These are phyloP conservation scores for Leccinum olivaceoglutinosum DNA, from an alignment of 1,284 basidiomycete species.

Conservation along the genomic window DNA sequence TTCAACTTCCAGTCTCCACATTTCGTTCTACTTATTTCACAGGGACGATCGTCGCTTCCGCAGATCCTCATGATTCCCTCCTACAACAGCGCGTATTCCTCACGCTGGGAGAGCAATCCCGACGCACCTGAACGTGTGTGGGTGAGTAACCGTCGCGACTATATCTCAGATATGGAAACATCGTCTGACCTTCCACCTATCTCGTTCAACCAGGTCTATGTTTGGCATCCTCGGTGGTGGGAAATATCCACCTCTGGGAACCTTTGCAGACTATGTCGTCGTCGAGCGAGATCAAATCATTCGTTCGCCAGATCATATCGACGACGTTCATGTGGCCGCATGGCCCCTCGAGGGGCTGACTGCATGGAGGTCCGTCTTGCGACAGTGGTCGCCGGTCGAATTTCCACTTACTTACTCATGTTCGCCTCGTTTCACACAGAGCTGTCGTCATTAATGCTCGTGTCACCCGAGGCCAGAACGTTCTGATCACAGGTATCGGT, in stretches of 20 bases:
- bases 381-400: background rate
- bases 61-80: slow-evolving; percentile 47
- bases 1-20: too few species aligned
- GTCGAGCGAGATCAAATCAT: slow-evolving; percentile 71
- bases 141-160: slow-evolving; percentile 9
- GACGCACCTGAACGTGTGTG: slow-evolving; percentile 47
- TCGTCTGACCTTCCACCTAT: slow-evolving; percentile 1
- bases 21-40: too few species aligned
- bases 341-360: slow-evolving; percentile 78
- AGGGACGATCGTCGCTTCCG: slow-evolving; percentile 2
- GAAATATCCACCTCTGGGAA: slow-evolving; percentile 51
- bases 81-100: slow-evolving; percentile 69
- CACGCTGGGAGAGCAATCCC: slow-evolving; percentile 62
- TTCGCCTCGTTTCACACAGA: slow-evolving; percentile 33
- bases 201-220: slow-evolving; percentile 26
- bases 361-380: slow-evolving; percentile 66
- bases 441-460: slow-evolving; percentile 67
- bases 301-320: slow-evolving; percentile 54
- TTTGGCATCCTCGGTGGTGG: slow-evolving; percentile 61
- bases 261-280: slow-evolving; percentile 73
- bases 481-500: slow-evolving; percentile 79
- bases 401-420: background rate
- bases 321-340: slow-evolving; percentile 66
- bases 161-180: background rate
- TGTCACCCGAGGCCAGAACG: slow-evolving; percentile 60